These are phyloP conservation scores for Pinus taeda DNA, from an alignment of 75 land plant species.

Conservation along the genomic window DNA sequence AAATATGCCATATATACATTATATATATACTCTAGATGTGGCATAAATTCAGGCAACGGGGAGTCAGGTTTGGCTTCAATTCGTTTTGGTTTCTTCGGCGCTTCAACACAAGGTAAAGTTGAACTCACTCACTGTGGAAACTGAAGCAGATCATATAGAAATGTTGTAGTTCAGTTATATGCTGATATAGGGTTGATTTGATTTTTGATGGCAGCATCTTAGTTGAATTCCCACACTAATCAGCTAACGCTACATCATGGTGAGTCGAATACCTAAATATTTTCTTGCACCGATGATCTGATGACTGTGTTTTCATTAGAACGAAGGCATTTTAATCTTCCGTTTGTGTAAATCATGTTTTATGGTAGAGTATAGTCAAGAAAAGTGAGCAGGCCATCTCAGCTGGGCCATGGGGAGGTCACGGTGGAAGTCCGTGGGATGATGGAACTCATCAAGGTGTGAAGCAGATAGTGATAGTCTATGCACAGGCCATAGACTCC, in stretches of 20 bases:
- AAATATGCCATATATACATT: too few relatives aligned
- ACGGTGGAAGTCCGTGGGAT: constrained; percentile 26
- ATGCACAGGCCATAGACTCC: constrained; percentile 18
- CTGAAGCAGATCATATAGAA: too few relatives aligned
- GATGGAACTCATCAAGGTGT: constrained; percentile 25
- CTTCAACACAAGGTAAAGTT: too few relatives aligned
- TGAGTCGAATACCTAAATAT: not conserved
- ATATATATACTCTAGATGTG: too few relatives aligned
- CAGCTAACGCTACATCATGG: not conserved
- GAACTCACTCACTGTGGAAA: too few relatives aligned
- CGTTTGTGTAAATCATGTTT: not conserved
- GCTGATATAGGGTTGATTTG: too few relatives aligned
- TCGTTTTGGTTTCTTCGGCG: too few relatives aligned
- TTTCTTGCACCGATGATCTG: not conserved
- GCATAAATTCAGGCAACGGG: too few relatives aligned
- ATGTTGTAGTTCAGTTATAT: too few relatives aligned
- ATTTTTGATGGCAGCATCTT: too few relatives aligned
- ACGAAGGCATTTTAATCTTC: not conserved
- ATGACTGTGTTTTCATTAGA: not conserved
- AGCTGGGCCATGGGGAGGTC: constrained; percentile 18
- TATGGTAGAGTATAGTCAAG: not conserved
- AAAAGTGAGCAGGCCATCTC: not conserved
- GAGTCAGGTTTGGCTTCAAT: too few relatives aligned
- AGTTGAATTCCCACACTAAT: too few relatives aligned
- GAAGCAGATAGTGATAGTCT: constrained; percentile 22